Evolutionary conservation across 306 rosid genomes (phyloP).

Genomic region (Ammopiptanthus mongolicus): DNA sequence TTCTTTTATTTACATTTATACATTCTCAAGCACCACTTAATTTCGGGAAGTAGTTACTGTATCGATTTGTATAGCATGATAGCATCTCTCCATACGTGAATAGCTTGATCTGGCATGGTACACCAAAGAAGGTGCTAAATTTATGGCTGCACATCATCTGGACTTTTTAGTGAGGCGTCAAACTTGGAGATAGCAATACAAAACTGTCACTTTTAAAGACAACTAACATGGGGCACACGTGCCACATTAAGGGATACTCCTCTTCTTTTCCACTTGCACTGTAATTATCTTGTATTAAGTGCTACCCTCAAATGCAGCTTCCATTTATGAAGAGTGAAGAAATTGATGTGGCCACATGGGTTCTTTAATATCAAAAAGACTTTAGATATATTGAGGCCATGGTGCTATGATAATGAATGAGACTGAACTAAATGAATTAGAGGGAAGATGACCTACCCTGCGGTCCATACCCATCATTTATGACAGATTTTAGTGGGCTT

Average conservation of each 20-base stretch:
- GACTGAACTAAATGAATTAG: constrained; percentile 15
- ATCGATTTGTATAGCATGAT: neutral
- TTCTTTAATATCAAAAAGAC: neutral
- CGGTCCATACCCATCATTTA: constrained; percentile 12
- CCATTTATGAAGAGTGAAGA: constrained; percentile 23
- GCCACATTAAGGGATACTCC: neutral
- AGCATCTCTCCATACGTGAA: neutral
- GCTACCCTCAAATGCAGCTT: constrained; percentile 21
- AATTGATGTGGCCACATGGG: constrained; percentile 20
- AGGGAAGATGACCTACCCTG: constrained; percentile 31
- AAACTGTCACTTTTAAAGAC: neutral
- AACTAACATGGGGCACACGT: constrained; percentile 22
- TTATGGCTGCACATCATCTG: neutral
- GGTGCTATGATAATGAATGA: constrained; percentile 11
- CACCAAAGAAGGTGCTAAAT: neutral
- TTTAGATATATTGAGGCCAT: neutral
- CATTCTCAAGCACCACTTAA: neutral
- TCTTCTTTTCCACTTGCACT: neutral
- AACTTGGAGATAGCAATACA: neutral
- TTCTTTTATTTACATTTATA: neutral
- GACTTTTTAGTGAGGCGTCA: neutral
- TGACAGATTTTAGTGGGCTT: neutral
- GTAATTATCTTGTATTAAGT: neutral
- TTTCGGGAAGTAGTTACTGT: neutral
- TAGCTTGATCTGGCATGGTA: neutral